Evolutionary conservation across 177 flowering plant species (phyloP), one percentile per base, ranked within the genome.

Genomic region (Vitis hybrid): DNA sequence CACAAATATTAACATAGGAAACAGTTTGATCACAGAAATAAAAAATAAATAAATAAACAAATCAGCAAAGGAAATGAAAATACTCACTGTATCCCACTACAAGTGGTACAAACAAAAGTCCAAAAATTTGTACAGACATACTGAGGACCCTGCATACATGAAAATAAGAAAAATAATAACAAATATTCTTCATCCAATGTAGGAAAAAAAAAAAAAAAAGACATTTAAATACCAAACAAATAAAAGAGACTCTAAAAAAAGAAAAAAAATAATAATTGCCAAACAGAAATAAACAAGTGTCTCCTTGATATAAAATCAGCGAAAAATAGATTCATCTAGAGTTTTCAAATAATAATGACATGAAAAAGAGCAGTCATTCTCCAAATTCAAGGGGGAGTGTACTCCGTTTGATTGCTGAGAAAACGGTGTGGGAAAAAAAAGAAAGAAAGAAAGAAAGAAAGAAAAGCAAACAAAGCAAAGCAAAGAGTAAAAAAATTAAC

Each of bases 31-130:
- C 32, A 54, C n/a, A 45, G 13, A 17, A 12, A 18, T 12, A 50
- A 54, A 7, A 8, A 10, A 49, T 26, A 48, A 26, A 21, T 11
- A 39, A 21, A 11, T 11, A 12, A 65, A 57, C 14, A 8, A 52
- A 55, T 1, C 26, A 60, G 54, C 39, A 50, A 14, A 1, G 11
- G 19, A 17, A 51, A 6, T 2, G 15, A 23, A 66, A 60, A 13
- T 58, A 89, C 94, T 88, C 73, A 91, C 93, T 92, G 97, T 73
- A 92, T 92, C 58, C 95, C 97, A 69, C 97, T 89, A 82, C 97
- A 90, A 17, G 87, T 76, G 45, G 68, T 86, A 56, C 97, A 92
- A 32, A 90, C 79, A 54, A 92, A 92, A 14, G 93, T 89, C 97
- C 95, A 92, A 72, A 92, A 92, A 66, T 83, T 89, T 49, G 89